Conservation (phyloP, 345 rosid species). For the Populus simonii region DNA sequence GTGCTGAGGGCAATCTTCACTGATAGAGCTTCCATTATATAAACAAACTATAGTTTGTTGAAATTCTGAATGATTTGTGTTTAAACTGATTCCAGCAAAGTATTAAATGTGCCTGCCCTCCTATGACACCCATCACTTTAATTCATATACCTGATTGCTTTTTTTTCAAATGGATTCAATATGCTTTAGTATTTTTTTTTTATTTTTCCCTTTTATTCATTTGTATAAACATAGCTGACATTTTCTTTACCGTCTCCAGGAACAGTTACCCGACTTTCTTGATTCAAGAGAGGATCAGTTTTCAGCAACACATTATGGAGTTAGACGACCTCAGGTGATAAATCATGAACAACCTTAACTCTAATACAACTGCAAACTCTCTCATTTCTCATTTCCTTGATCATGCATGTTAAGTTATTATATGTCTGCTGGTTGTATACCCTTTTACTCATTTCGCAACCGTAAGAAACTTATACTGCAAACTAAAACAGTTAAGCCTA, state of each 20-base stretch:
- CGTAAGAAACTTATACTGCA: neutral
- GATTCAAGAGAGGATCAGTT: conserved; percentile 51
- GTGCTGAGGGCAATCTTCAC: neutral
- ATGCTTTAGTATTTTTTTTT: neutral
- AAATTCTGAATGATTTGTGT: neutral
- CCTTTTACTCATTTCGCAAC: neutral
- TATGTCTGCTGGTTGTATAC: neutral
- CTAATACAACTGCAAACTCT: neutral
- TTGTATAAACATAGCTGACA: neutral
- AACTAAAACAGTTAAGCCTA: neutral
- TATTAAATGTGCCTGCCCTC: neutral
- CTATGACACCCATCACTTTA: neutral
- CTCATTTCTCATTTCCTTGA: neutral
- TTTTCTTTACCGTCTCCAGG: conserved; percentile 35
- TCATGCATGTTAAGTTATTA: neutral
- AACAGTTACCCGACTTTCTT: conserved; percentile 47
- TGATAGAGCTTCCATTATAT: neutral
- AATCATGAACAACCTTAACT: neutral
- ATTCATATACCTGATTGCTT: neutral
- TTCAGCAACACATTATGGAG: conserved; percentile 37
- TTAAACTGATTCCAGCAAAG: neutral
- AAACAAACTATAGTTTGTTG: neutral
- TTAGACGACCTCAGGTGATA: conserved; percentile 57
- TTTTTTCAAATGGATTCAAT: neutral
- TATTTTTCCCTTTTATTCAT: neutral